These are phyloP conservation scores for Teratosphaeria viscida DNA, from an alignment of 2,329 filamentous ascomycete genomes.

Conservation along the genomic window DNA sequence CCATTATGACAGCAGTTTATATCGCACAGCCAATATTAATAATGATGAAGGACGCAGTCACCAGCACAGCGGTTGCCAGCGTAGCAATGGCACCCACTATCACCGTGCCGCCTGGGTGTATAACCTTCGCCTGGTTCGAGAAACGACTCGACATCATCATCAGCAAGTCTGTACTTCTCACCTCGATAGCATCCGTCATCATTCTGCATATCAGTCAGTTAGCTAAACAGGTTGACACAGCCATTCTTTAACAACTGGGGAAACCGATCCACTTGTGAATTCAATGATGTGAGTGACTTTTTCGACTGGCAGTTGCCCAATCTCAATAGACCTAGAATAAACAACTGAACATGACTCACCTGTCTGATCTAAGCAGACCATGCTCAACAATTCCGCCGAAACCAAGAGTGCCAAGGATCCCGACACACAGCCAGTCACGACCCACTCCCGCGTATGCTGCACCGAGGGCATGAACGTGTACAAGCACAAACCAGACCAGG, in stretches of 20 bases:
- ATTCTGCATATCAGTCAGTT: no score
- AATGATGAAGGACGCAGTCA: background rate
- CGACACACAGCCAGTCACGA: background rate
- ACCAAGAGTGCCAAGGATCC: background rate
- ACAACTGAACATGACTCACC: background rate
- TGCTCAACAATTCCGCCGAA: background rate
- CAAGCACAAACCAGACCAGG: background rate
- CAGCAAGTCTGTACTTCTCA: background rate
- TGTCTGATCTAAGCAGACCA: background rate
- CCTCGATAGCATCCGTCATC: no score
- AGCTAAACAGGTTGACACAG: background rate
- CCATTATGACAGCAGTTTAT: background rate
- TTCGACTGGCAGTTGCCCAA: no score
- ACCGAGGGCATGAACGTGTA: background rate
- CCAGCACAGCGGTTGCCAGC: background rate
- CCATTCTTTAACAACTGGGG: background rate
- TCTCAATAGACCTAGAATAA: no score
- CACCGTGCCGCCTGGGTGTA: no score
- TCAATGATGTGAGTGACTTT: no score
- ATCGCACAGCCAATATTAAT: background rate
- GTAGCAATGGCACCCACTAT: background rate
- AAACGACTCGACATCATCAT: background rate
- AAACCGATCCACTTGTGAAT: no score
- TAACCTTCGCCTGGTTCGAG: no score
- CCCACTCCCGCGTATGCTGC: background rate